Base-by-base conservation (phyloP, 106 monocot species). In the Dendrobium officinale region DNA sequence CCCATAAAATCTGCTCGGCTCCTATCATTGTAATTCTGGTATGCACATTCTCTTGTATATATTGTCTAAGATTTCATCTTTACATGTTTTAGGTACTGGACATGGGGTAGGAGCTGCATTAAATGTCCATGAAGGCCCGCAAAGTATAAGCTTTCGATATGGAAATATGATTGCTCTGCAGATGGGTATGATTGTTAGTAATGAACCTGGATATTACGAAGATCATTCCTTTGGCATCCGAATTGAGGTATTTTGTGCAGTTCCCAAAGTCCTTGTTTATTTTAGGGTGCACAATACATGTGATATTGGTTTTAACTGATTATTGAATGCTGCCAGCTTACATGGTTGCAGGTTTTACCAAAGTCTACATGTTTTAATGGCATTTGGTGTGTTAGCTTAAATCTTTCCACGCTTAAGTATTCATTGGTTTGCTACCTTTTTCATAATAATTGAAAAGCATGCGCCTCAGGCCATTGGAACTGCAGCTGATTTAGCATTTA, bases 71-170 rank as follows among this genome's bases (percentile, higher is more conserved):
- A 76, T 77, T 72, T 82, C 42, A 20, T 55, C 27, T 77, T 79
- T 78, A 6, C 31, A 54, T 83, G 45, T 84, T 84, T 82, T 79
- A 97, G 97, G 97, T 17, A 97, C 97, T 83, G 97, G 97, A 42
- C 97, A 97, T 92, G 97, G 97, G 20, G 97, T 97, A 24, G 96
- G 96, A 78, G 97, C 97, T 86, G 97, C 94, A 83, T 82, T 97
- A 81, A 97, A 97, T 86, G 97, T 97, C 8, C 97, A 97, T 80
- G 97, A 97, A 89, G 97, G 97, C 29, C 97, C 97, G 77, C 97
- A 97, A 45, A 88, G 97, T 80, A 97, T 97, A 82, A 97, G 97
- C 86, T 94, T 86, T 80, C 83, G 97, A 77, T 97, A 79, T 88
- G 92, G 94, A 85, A 97, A 97, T 84, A 88, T 91, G 87, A 94